Base-by-base conservation (phyloP, 1,284 basidiomycete species). In the Ustilago cynodontis region DNA sequence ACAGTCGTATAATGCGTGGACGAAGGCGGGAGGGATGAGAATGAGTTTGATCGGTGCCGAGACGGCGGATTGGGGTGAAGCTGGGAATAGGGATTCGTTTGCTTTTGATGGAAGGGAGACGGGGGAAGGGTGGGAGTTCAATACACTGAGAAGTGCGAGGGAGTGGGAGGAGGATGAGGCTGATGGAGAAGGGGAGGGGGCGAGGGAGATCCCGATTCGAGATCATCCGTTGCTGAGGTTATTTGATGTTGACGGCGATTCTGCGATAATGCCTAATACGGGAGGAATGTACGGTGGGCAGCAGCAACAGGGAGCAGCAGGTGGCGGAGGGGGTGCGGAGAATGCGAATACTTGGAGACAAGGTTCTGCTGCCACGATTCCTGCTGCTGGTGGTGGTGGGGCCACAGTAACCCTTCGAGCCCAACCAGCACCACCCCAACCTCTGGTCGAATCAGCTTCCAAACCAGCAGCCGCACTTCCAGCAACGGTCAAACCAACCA, bases 11-110 rank as follows among this genome's bases (percentile, higher is more conserved):
- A 90, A 91, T 62, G 87, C 88, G 0, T 94, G 93, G 93, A 88
- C 92, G 55, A 91, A 94, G 81, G 90, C 90, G 58, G 93, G 92
- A 1, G 94, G 93, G 2, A 91, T 92, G 57, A 89, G 94, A 52
- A 91, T 91, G 41, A 94, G 93, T 85, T 88, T 98, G 54, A 75
- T 81, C n/a, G 81, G 81, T 11, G 79, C 79, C 33, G 78, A 79
- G 56, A 65, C 75, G 16, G 76, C 68, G 2, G 78, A 76, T 20
- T 73, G 75, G 70, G 65, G 62, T 54, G 79, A 80, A 28, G 55
- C 67, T 24, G 73, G 67, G 3, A 72, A 70, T 20, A 65, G 80
- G n/a, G 75, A 81, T 31, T 81, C 81, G 22, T 82, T 82, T 54
- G 77, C 71, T 0, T 76, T 80, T 52, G 81, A 81, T 35, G 77